phyloP scores from a whole-genome alignment of 73 alveolate genomes.

The Strombidium stylifer region DNA sequence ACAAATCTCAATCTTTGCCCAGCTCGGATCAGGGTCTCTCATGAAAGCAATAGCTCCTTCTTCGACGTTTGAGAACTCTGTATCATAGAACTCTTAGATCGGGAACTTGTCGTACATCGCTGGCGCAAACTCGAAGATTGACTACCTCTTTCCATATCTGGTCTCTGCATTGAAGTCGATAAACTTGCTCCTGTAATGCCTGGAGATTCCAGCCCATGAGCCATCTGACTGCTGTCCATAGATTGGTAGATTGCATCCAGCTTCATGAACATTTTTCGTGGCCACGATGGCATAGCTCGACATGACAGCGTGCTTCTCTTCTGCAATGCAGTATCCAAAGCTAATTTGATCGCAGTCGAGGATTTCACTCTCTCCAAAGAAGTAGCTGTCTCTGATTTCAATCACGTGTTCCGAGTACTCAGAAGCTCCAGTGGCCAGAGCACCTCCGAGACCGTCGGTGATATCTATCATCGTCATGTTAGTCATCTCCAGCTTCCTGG shows the following conservation, averaged over 20 bases:
- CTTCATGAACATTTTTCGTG: background rate
- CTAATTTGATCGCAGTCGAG: slow-evolving; percentile 1
- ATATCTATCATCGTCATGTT: slow-evolving; percentile 7
- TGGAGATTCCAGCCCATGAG: slow-evolving; percentile 1
- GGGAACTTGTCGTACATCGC: slow-evolving; percentile 8
- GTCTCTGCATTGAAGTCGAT: background rate
- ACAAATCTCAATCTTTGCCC: slow-evolving; percentile 55
- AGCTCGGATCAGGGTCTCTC: slow-evolving; percentile 12
- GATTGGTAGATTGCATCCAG: background rate
- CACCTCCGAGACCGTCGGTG: background rate
- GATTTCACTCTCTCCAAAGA: slow-evolving; percentile 5
- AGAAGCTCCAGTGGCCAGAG: background rate
- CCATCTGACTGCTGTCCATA: slow-evolving; percentile 5
- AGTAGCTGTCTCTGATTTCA: background rate
- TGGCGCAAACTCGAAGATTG: background rate
- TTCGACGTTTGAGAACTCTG: background rate
- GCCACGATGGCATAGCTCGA: background rate
- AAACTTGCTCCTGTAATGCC: background rate
- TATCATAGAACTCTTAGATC: background rate
- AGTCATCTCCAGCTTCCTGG: background rate
- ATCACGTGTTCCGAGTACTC: background rate
- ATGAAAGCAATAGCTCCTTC: slow-evolving; percentile 35
- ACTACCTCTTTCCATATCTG: background rate
- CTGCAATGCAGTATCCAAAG: background rate
- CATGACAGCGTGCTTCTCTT: background rate